phyloP scores from a whole-genome alignment of 2,329 filamentous ascomycete genomes.

The Aspergillus pseudoviridinutans region DNA sequence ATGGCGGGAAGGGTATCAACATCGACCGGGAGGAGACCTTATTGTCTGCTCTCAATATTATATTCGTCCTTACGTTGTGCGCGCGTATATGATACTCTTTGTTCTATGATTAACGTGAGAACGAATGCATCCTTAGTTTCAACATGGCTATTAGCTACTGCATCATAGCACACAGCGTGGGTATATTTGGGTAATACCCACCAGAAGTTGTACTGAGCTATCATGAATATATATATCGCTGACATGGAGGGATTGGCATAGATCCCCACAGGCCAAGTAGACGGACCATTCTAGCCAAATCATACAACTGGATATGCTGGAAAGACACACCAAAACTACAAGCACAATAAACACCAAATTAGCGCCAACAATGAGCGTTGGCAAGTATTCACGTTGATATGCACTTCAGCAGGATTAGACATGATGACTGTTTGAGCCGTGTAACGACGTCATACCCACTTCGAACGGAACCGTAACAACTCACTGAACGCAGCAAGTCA shows the following conservation, averaged over 20 bases:
- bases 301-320: background rate
- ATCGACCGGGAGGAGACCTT: no score
- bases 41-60: no score
- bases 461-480: conserved; percentile 9
- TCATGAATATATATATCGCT: background rate
- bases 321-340: background rate
- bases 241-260: background rate
- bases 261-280: background rate
- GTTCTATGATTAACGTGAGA: no score
- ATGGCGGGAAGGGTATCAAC: no score
- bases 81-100: no score
- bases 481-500: background rate
- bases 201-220: no score
- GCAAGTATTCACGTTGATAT: background rate
- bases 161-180: background rate
- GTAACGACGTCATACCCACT: conserved; percentile 27
- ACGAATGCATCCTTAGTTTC: background rate
- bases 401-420: background rate
- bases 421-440: background rate
- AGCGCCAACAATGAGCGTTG: background rate
- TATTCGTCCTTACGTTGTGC: no score
- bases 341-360: background rate
- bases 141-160: background rate
- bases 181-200: background rate
- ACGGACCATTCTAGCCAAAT: background rate